Conservation (phyloP, 2,329 filamentous ascomycete genomes). For the Scedosporium aurantiacum region DNA sequence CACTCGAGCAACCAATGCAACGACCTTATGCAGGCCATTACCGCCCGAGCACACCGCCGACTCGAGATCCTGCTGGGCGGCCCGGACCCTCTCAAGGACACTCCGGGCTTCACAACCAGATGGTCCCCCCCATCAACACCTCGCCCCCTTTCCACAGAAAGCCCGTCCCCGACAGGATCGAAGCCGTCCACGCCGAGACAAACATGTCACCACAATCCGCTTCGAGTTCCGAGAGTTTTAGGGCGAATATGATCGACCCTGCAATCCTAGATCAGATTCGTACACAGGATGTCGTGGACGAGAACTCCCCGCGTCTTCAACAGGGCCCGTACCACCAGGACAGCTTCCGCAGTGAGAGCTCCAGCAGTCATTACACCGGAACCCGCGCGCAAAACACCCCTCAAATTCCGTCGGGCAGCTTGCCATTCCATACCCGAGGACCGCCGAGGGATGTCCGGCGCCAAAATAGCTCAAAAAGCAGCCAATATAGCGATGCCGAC, state of each 20-base stretch:
- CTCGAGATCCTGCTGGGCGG: not conserved
- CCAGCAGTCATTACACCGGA: conserved; percentile 24
- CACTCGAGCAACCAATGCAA: not conserved
- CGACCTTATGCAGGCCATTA: conserved; percentile 2
- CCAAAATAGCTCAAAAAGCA: conserved; percentile 31
- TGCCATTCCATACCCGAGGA: not conserved
- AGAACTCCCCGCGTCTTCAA: conserved; percentile 12
- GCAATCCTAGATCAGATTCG: conserved; percentile 38
- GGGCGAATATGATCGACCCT: conserved; percentile 26
- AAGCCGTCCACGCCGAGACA: conserved; percentile 11
- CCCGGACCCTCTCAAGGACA: conserved; percentile 3
- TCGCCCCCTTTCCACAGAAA: conserved; percentile 38
- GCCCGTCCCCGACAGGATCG: conserved; percentile 33
- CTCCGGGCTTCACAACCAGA: conserved; percentile 1
- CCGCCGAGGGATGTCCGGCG: conserved; percentile 13
- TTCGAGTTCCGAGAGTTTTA: conserved; percentile 4
- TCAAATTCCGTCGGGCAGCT: not conserved
- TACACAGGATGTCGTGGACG: conserved; percentile 15
- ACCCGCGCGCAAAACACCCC: not conserved
- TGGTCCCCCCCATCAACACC: conserved; percentile 21
- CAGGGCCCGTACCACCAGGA: conserved; percentile 18
- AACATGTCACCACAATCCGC: not conserved
- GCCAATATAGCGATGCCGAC: conserved; percentile 49
- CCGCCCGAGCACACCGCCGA: not conserved
- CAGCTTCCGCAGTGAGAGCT: conserved; percentile 16